phyloP scores from a whole-genome alignment of 148 eudicot genomes.

The Vaccinium darrowii region DNA sequence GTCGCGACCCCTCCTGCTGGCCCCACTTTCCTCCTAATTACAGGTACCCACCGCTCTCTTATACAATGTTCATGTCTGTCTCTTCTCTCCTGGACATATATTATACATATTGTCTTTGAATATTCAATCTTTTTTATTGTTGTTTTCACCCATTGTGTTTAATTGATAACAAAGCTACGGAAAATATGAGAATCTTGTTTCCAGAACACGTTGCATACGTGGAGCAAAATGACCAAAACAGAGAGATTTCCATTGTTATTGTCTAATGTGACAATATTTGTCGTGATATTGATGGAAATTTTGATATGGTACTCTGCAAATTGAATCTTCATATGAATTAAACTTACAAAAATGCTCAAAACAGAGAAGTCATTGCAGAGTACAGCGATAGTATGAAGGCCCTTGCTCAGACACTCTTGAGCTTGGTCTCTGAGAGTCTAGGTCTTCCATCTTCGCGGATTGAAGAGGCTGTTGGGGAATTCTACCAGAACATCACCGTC shows the following conservation, averaged over 20 bases:
- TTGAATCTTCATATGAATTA: neutral
- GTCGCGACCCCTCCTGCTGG: conserved; percentile 66
- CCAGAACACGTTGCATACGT: neutral
- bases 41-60: conserved; percentile 38
- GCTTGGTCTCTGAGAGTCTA: conserved; percentile 76
- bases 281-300: neutral
- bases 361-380: conserved; percentile 64
- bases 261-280: neutral
- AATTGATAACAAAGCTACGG: neutral
- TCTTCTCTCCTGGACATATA: neutral
- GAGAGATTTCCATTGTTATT: neutral
- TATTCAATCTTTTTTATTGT: neutral
- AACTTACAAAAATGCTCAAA: neutral
- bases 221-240: neutral
- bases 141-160: neutral
- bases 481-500: conserved; percentile 84
- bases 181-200: neutral
- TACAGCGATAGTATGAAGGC: conserved; percentile 68
- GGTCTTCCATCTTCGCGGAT: conserved; percentile 62
- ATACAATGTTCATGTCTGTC: neutral
- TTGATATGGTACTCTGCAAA: neutral
- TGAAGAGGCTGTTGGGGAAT: conserved; percentile 74
- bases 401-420: conserved; percentile 72
- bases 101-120: neutral
- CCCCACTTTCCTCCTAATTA: conserved; percentile 64